Evolutionary conservation across 2,329 filamentous ascomycete genomes (phyloP), one percentile per base, ranked within the genome.

Genomic region (Niveomyces coronatus): DNA sequence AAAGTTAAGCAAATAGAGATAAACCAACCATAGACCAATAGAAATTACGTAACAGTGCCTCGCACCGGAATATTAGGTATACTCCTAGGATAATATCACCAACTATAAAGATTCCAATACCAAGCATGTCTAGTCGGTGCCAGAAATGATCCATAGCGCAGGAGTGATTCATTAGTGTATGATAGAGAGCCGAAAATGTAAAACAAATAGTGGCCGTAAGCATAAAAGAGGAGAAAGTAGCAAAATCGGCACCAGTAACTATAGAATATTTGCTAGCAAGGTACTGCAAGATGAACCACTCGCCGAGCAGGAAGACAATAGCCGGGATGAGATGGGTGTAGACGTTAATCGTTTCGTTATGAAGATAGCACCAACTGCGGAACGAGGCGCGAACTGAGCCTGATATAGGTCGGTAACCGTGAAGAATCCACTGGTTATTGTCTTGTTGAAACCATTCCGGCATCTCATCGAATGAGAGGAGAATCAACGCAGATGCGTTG

Each of bases 271-370:
- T 40, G 23, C 40, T 36, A n/a, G 42, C 17, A 38, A 52, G 44
- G 37, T 48, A 42, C 29, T 43, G 43, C 27, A 36, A 37, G 38
- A 52, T 41, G 20, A 45, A 43, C 27, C 42, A 47, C 40, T 62
- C 53, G 15, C 52, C 50, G 6, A 58, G 28, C 5, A 61, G 37
- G 39, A 56, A 40, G 16, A 55, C 15, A 3, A 66, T 28, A 9
- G 57, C 63, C 0, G 68, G 67, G 3, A 71, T 44, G 4, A 71
- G 53, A 46, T 59, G 54, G 11, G 53, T 48, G 44, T 49, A 54
- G 41, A 58, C 57, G 45, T 58, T 58, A 42, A 52, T 42, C 3
- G 53, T 48, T 41, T 59, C 53, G 41, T 57, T 59, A 46, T 59
- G 54, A 11, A 57, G 26, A 45, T 64, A 62, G 3, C 48, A 43